Percentiles rank a stretch among this genome's conserved stretches.
Evolutionary conservation across 306 rosid genomes (phyloP).

Genomic region (Vigna unguiculata): DNA sequence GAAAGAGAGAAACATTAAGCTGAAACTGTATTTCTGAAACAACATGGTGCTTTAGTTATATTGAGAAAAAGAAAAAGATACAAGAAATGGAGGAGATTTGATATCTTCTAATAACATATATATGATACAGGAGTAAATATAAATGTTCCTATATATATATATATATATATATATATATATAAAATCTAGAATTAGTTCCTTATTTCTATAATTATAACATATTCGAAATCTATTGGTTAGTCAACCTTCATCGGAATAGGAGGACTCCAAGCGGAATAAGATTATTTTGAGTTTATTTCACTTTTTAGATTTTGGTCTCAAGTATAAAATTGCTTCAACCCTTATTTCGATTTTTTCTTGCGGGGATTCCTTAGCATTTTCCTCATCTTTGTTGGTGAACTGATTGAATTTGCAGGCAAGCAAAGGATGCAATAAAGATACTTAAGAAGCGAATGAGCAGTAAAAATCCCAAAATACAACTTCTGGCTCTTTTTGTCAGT

Average conservation of each 20-base stretch:
- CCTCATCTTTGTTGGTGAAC: slow-evolving; percentile 36
- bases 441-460: slow-evolving; percentile 84
- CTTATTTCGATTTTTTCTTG: slow-evolving; percentile 24
- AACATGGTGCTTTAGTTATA: too few relatives aligned
- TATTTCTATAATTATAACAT: too few relatives aligned
- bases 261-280: background rate
- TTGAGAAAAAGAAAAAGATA: too few relatives aligned
- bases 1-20: too few relatives aligned
- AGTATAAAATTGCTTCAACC: slow-evolving; percentile 14
- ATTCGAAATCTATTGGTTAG: background rate
- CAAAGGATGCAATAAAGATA: slow-evolving; percentile 92
- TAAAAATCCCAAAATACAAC: slow-evolving; percentile 84
- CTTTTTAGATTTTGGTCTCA: slow-evolving; percentile 39
- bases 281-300: slow-evolving; percentile 25
- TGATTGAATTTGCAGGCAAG: slow-evolving; percentile 76
- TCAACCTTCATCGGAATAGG: background rate
- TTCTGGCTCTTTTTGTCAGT: slow-evolving; percentile 93
- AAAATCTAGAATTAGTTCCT: too few relatives aligned
- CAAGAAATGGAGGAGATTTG: too few relatives aligned
- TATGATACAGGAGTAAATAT: too few relatives aligned
- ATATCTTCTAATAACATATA: too few relatives aligned
- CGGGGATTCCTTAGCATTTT: slow-evolving; percentile 1
- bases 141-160: too few relatives aligned
- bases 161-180: too few relatives aligned
- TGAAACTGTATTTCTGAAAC: too few relatives aligned